phyloP scores from a whole-genome alignment of 2,329 filamentous ascomycete genomes.

The Lasiodiplodia sp. region DNA sequence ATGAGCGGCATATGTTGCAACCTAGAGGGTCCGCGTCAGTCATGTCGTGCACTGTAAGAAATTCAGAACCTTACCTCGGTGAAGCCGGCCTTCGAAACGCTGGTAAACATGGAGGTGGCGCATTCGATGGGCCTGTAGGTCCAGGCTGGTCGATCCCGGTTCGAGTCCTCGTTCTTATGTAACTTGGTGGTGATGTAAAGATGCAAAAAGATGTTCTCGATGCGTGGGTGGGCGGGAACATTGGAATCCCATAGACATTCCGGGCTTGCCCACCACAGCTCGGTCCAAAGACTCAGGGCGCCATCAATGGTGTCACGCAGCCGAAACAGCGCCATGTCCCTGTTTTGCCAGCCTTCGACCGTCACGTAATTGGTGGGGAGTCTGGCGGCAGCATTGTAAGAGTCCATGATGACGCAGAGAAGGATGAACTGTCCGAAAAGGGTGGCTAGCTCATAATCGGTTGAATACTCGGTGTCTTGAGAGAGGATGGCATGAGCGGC shows the following conservation, averaged over 20 bases:
- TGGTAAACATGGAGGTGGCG: constrained; percentile 8
- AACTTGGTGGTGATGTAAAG: constrained; percentile 15
- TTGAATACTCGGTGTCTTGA: constrained; percentile 23
- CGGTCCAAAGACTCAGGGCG: constrained; percentile 19
- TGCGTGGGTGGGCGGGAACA: constrained; percentile 8
- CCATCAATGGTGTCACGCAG: constrained; percentile 12
- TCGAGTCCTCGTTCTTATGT: constrained; percentile 3
- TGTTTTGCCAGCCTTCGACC: constrained; percentile 13
- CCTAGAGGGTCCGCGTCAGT: neutral
- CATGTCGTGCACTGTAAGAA: too few relatives aligned
- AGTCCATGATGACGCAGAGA: constrained; percentile 27
- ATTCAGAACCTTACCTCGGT: constrained; percentile 5
- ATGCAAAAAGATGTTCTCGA: constrained; percentile 25
- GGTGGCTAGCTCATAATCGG: constrained; percentile 29
- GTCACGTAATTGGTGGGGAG: constrained; percentile 16
- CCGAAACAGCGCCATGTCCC: constrained; percentile 23
- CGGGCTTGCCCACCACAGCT: constrained; percentile 27
- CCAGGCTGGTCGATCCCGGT: neutral
- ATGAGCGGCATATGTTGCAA: constrained; percentile 21
- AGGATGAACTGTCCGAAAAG: constrained; percentile 27
- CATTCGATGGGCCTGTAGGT: constrained; percentile 13
- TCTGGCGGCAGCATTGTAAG: constrained; percentile 18
- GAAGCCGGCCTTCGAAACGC: constrained; percentile 25
- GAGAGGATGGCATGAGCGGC: constrained; percentile 27
- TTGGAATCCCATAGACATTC: constrained; percentile 19